Percentiles rank a stretch among this genome's conserved stretches.
phyloP scores from a whole-genome alignment of 148 eudicot species.

The Nepenthes gracilis region DNA sequence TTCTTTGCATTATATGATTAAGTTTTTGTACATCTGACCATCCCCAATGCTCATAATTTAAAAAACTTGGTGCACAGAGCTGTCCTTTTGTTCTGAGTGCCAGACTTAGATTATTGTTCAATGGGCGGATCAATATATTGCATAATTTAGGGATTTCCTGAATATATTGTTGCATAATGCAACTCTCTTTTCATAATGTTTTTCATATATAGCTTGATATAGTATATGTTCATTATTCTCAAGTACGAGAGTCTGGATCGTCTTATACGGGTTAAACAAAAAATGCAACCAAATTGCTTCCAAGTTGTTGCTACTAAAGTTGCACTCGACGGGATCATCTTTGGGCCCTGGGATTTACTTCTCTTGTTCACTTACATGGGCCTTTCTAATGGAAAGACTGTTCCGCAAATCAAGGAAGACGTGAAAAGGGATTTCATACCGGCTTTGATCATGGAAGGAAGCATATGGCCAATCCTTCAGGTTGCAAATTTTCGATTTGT shows the following conservation, averaged over 20 bases:
- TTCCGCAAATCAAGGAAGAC: slow-evolving; percentile 68
- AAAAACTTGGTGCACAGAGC: too few relatives aligned
- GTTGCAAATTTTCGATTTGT: slow-evolving; percentile 79
- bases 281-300: slow-evolving; percentile 55
- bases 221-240: background rate
- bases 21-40: too few relatives aligned
- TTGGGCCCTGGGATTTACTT: slow-evolving; percentile 85
- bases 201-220: background rate
- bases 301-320: slow-evolving; percentile 81
- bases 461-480: slow-evolving; percentile 85
- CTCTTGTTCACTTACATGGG: slow-evolving; percentile 96
- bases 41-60: too few relatives aligned
- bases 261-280: slow-evolving; percentile 33
- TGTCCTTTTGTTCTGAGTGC: too few relatives aligned
- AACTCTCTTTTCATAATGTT: background rate
- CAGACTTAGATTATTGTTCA: too few relatives aligned
- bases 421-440: slow-evolving; percentile 87
- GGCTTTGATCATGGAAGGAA: slow-evolving; percentile 73
- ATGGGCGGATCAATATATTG: background rate
- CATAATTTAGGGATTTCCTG: too few relatives aligned
- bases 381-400: slow-evolving; percentile 62
- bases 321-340: slow-evolving; percentile 70
- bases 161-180: too few relatives aligned
- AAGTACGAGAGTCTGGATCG: slow-evolving; percentile 95
- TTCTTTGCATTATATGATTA: too few relatives aligned